Evolutionary conservation across 768 basidiomycete genomes (phyloP), one percentile per base, ranked within the genome.

Genomic region (Dentipellis fragilis): DNA sequence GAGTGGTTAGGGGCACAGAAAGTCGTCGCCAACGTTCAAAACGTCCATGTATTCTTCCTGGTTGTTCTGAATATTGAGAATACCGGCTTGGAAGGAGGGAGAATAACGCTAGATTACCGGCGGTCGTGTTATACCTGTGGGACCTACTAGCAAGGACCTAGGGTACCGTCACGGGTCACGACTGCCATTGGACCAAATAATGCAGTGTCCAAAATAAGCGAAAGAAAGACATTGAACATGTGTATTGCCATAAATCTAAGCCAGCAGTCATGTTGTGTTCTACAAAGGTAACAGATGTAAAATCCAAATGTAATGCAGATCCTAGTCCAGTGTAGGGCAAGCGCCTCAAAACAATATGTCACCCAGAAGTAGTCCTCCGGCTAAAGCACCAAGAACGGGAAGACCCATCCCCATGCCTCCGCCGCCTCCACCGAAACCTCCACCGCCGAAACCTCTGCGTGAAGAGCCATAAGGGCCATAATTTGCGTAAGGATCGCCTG

Each of bases 291-390:
- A 37, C n/a, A 37, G 34, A 36, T 36, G 11, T 35, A 51, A 34
- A 49, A 10, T 52, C 54, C 35, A 54, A 29, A 19, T 49, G 48
- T 45, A 16, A 8, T 45, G 14, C 42, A 45, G 40, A 42, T 8
- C 39, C 5, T 34, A n/a, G 29, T 62, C 61, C 46, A 23, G n/a
- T 19, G 8, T 12, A 29, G 29, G n/a, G 29, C 29, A 3, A 29
- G 29, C 29, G 7, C 29, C 19, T 52, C 37, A 37, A 16, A 19
- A 65, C 9, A 66, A 37, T 29, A 67, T 38, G 23, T 68, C 67
- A 0, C 68, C 71, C 2, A 71, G 58, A 2, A 73, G 59, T 5
- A 72, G 55, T 14, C 72, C 71, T 19, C 72, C 72, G 9, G 69
- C 72, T 4, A 72, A 63, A 12, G 70, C 72, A 54, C 69, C 70